These are phyloP conservation scores for Erythrophleum fordii DNA, from an alignment of 306 rosid genomes.

Conservation along the genomic window DNA sequence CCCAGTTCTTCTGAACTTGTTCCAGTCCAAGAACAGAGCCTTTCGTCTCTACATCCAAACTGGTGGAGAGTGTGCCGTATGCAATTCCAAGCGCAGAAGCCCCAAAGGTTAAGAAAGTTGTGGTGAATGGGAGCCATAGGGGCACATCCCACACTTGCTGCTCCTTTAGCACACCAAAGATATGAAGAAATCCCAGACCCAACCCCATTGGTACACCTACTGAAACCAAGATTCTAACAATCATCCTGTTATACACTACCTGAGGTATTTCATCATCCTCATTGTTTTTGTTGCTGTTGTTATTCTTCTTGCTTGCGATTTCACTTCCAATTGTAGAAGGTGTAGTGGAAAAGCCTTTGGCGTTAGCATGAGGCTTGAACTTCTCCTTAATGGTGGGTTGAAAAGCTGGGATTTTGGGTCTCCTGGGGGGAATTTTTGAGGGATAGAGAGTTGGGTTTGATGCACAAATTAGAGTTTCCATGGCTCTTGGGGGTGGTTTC, in stretches of 20 bases:
- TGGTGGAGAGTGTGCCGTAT: constrained; percentile 74
- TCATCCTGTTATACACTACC: constrained; percentile 62
- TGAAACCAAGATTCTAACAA: constrained; percentile 60
- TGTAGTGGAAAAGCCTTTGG: constrained; percentile 64
- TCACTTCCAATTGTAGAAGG: constrained; percentile 37
- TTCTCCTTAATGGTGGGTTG: constrained; percentile 36
- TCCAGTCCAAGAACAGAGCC: constrained; percentile 78
- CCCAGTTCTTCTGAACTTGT: constrained; percentile 72
- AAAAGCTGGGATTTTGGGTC: constrained; percentile 43
- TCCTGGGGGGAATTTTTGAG: constrained; percentile 56
- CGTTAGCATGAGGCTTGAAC: constrained; percentile 46
- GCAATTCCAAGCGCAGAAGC: constrained; percentile 75
- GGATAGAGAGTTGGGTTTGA: constrained; percentile 42
- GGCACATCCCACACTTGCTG: constrained; percentile 61
- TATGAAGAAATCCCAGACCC: constrained; percentile 61
- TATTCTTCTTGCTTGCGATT: constrained; percentile 30
- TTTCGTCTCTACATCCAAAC: constrained; percentile 72
- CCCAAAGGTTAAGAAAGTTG: constrained; percentile 66
- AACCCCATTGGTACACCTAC: constrained; percentile 73
- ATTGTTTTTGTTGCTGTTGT: constrained; percentile 2
- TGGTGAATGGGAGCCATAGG: constrained; percentile 69
- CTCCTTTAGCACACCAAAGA: constrained; percentile 61
- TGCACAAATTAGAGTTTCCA: constrained; percentile 63
- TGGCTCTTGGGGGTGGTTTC: constrained; percentile 36
- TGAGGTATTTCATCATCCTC: constrained; percentile 60